Conservation (phyloP, 2,329 filamentous ascomycete species). For the Stromatinia cepivora region DNA sequence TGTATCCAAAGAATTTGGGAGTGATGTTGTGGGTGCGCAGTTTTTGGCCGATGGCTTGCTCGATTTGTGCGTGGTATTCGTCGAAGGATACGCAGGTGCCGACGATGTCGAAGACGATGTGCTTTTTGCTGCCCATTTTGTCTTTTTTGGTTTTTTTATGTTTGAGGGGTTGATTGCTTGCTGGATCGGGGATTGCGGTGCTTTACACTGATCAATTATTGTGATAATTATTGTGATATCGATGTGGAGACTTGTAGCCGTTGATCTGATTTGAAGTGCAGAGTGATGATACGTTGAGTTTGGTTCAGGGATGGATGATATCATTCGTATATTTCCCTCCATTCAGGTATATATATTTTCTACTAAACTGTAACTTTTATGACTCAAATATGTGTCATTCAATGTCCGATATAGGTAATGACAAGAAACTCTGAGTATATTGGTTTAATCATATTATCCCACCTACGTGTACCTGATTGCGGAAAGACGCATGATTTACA, state of each 20-base stretch:
- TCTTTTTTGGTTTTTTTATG: background rate
- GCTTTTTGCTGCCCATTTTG: constrained; percentile 38
- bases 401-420: background rate
- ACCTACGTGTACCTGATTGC: constrained; percentile 10
- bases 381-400: background rate
- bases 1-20: constrained; percentile 46
- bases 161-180: background rate
- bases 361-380: background rate
- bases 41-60: constrained; percentile 45
- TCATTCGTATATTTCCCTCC: too few relatives aligned
- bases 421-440: background rate
- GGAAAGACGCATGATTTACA: background rate
- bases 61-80: constrained; percentile 46
- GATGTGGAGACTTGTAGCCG: background rate
- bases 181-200: background rate
- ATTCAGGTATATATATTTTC: background rate
- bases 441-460: background rate
- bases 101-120: constrained; percentile 54
- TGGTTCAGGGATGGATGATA: background rate
- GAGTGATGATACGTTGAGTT: background rate
- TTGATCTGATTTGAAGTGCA: background rate
- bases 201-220: background rate
- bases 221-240: too few relatives aligned
- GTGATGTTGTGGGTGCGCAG: constrained; percentile 45
- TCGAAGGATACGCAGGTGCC: constrained; percentile 51